These are phyloP conservation scores for Amaranthus hypochondriacus DNA, from an alignment of 148 eudicot genomes.

Conservation along the genomic window DNA sequence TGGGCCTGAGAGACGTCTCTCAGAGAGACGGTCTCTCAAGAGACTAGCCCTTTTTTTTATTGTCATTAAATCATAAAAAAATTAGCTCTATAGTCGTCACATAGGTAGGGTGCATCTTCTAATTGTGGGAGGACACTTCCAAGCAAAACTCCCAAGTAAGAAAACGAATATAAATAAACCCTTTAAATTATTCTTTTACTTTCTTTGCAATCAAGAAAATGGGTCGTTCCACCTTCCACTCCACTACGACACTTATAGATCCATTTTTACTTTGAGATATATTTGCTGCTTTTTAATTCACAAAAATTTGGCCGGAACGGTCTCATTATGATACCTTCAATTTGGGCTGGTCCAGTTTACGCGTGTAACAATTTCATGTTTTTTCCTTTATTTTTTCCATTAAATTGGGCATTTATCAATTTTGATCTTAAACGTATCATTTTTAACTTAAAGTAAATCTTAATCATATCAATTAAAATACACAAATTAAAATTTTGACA, in stretches of 20 bases:
- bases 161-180: not conserved
- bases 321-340: too few species aligned
- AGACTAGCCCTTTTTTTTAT: too few species aligned
- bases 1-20: too few species aligned
- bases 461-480: too few species aligned
- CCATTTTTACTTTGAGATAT: not conserved
- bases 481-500: too few species aligned
- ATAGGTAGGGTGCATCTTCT: not conserved
- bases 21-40: too few species aligned
- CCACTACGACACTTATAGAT: slow-evolving; percentile 12
- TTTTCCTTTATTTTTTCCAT: slow-evolving; percentile 2
- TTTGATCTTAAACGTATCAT: too few species aligned
- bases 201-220: slow-evolving; percentile 4
- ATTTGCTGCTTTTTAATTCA: too few species aligned
- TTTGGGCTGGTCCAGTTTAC: too few species aligned
- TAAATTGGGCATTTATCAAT: not conserved
- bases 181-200: not conserved
- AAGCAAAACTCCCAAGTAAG: not conserved
- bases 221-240: slow-evolving; percentile 2
- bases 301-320: too few species aligned
- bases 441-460: too few species aligned
- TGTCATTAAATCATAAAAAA: not conserved
- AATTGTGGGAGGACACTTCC: not conserved
- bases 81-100: not conserved
- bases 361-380: not conserved